Evolutionary conservation across 169 alveolate genomes (phyloP).

Genomic region (Plasmodium chabaudi): DNA sequence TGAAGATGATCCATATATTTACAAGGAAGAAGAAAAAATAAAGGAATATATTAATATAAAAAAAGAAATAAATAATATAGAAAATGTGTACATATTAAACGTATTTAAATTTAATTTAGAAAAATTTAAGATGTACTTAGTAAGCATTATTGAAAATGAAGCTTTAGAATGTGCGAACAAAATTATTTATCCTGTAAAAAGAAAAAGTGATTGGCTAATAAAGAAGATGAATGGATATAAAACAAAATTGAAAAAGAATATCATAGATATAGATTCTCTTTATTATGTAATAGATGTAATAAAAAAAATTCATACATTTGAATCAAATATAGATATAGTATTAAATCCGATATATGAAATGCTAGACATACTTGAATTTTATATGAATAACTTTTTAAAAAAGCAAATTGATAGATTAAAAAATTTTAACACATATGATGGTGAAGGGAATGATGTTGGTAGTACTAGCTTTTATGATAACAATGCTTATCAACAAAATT

Average conservation of each 20-base stretch:
- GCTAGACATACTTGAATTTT: conserved; percentile 66
- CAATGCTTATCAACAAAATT: conserved; percentile 26
- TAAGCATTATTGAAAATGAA: conserved; percentile 61
- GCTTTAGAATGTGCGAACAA: conserved; percentile 72
- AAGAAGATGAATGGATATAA: conserved; percentile 58
- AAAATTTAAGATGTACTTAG: conserved; percentile 65
- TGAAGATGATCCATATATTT: conserved; percentile 16
- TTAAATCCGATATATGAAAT: conserved; percentile 61
- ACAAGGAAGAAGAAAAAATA: conserved; percentile 72
- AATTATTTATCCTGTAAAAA: conserved; percentile 56
- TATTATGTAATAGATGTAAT: conserved; percentile 72
- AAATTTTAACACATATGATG: conserved; percentile 43
- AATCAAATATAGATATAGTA: conserved; percentile 69
- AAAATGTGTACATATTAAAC: conserved; percentile 38
- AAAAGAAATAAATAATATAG: conserved; percentile 69
- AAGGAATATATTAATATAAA: conserved; percentile 49
- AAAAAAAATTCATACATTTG: conserved; percentile 61
- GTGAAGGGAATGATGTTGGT: conserved; percentile 23
- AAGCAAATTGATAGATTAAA: conserved; percentile 53
- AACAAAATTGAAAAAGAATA: conserved; percentile 46
- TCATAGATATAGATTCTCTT: conserved; percentile 57
- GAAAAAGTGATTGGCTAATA: conserved; percentile 60
- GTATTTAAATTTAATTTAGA: conserved; percentile 71
- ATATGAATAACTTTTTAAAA: conserved; percentile 64
- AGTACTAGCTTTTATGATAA: no score